Evolutionary conservation across 345 rosid species (phyloP).

Genomic region (Clausena lansium): DNA sequence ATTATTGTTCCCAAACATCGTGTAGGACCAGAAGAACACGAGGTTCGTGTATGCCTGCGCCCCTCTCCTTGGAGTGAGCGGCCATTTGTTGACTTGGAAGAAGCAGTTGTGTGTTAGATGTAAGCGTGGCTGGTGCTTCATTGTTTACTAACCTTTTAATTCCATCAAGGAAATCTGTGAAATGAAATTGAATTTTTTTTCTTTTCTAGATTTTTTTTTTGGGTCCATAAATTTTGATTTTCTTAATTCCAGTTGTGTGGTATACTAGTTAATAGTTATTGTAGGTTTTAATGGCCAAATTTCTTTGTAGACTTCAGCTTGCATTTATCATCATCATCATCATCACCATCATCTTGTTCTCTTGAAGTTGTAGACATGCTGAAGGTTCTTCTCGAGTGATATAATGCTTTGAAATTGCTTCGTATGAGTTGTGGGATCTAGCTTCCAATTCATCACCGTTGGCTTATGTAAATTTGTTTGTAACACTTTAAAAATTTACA

Average conservation of each 20-base stretch:
- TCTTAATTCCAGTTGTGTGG: background rate
- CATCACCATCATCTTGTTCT: background rate
- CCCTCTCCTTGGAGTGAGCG: conserved; percentile 52
- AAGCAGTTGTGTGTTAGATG: conserved; percentile 31
- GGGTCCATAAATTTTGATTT: background rate
- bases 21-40: conserved; percentile 87
- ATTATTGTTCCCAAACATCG: conserved; percentile 77
- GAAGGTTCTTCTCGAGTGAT: too few species aligned
- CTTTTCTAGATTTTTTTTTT: conserved; percentile 6
- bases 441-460: too few species aligned
- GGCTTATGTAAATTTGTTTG: too few species aligned
- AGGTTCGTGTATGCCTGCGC: conserved; percentile 81
- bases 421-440: background rate
- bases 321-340: conserved; percentile 1
- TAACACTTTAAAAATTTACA: too few species aligned
- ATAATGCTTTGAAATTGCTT: too few species aligned
- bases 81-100: conserved; percentile 31
- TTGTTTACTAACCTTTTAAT: conserved; percentile 37
- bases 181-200: conserved; percentile 24
- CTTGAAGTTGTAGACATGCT: background rate
- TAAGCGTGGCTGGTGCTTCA: conserved; percentile 35
- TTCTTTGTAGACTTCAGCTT: background rate
- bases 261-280: background rate
- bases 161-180: conserved; percentile 31
- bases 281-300: background rate